These are phyloP conservation scores for Fonsecaea nubica DNA, from an alignment of 2,329 filamentous ascomycete genomes.

Conservation along the genomic window DNA sequence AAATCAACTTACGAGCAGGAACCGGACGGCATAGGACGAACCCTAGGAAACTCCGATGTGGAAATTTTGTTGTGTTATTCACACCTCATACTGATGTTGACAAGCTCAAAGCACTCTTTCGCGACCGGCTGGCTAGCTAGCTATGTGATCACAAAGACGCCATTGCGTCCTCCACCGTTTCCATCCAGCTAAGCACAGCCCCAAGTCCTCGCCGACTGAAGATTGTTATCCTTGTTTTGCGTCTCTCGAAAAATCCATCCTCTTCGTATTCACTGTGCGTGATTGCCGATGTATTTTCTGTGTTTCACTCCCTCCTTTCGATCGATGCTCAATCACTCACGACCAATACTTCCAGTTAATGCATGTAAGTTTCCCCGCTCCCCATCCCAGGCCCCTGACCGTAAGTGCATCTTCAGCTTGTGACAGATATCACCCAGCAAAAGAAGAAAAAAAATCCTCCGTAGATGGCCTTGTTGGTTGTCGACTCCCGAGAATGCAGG, in stretches of 20 bases:
- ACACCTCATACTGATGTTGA: background rate
- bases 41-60: background rate
- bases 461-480: background rate
- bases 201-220: background rate
- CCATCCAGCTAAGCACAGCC: conserved; percentile 3
- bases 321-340: background rate
- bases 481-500: conserved; percentile 1
- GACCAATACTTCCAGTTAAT: background rate
- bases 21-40: background rate
- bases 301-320: background rate
- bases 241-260: background rate
- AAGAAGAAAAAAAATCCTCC: background rate
- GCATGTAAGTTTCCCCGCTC: background rate
- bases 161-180: background rate
- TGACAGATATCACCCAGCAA: conserved; percentile 7
- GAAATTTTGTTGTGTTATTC: background rate
- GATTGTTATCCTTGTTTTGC: background rate
- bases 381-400: background rate
- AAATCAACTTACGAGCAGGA: background rate
- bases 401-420: conserved; percentile 8
- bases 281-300: background rate
- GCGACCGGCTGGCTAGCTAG: background rate
- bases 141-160: conserved; percentile 1
- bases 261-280: background rate
- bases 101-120: background rate